Conservation (phyloP, 257 asterid genomes). For the Jacaranda copaia region DNA sequence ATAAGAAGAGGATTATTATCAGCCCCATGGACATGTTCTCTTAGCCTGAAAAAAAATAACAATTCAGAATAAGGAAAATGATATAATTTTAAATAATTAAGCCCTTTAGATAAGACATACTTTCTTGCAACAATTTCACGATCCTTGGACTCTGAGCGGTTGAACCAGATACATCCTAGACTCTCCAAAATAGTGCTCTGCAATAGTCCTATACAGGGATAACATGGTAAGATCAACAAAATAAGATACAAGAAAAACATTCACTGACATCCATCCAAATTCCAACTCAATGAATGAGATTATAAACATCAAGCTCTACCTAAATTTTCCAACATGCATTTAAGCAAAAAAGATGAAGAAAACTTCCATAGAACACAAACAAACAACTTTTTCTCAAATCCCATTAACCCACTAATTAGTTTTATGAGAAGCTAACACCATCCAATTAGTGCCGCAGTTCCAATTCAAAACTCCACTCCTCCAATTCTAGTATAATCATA, state of each 20-base stretch:
- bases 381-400: background rate
- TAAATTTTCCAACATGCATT: slow-evolving; percentile 7
- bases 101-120: slow-evolving; percentile 52
- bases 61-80: slow-evolving; percentile 23
- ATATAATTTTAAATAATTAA: slow-evolving; percentile 24
- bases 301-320: slow-evolving; percentile 10
- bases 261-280: slow-evolving; percentile 22
- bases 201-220: slow-evolving; percentile 64
- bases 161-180: slow-evolving; percentile 99
- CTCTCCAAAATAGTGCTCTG: slow-evolving; percentile 97
- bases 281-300: slow-evolving; percentile 29
- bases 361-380: slow-evolving; percentile 2
- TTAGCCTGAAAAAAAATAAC: slow-evolving; percentile 63
- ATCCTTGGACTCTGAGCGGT: slow-evolving; percentile 95
- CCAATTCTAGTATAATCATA: slow-evolving; percentile 20
- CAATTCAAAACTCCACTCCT: slow-evolving; percentile 2
- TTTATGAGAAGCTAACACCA: background rate
- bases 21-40: slow-evolving; percentile 88
- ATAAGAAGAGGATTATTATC: slow-evolving; percentile 98
- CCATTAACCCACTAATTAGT: slow-evolving; percentile 14
- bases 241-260: slow-evolving; percentile 13
- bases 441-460: background rate
- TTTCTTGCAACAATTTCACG: slow-evolving; percentile 93
- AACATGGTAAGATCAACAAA: slow-evolving; percentile 34
- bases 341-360: slow-evolving; percentile 4